phyloP scores from a whole-genome alignment of 1,284 basidiomycete genomes.

The Pseudomicrostroma phylloplanum region DNA sequence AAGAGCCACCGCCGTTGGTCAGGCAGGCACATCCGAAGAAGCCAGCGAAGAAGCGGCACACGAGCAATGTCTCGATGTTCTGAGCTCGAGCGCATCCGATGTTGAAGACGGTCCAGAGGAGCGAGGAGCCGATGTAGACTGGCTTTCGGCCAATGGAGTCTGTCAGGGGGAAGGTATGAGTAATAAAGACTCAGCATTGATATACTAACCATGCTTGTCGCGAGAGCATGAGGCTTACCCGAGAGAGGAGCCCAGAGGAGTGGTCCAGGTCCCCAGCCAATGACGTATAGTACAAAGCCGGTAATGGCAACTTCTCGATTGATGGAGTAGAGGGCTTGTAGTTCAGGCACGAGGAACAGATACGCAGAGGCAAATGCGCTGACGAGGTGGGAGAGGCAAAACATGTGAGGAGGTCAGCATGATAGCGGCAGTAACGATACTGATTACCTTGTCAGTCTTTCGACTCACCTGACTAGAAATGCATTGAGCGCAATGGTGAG shows the following conservation, averaged over 20 bases:
- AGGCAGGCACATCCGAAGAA: conserved; percentile 9
- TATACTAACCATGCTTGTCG: not conserved
- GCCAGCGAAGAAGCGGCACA: conserved; percentile 15
- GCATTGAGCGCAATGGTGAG: conserved; percentile 5
- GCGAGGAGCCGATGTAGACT: conserved; percentile 5
- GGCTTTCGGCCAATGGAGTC: conserved; percentile 6
- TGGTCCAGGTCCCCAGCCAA: conserved; percentile 13
- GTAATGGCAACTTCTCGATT: not conserved
- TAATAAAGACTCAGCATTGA: not conserved
- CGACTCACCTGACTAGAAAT: conserved; percentile 6
- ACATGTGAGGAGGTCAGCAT: not conserved
- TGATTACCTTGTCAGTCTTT: not conserved
- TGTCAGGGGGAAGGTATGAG: not conserved
- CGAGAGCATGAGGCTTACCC: not conserved
- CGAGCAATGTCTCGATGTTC: conserved; percentile 7
- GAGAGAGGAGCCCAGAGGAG: conserved; percentile 12
- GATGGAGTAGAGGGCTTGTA: not conserved
- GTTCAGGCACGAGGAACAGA: conserved; percentile 1
- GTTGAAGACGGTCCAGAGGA: conserved; percentile 5
- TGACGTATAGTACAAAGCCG: conserved; percentile 7
- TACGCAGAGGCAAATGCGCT: conserved; percentile 5
- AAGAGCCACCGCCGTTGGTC: conserved; percentile 14
- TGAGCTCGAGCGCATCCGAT: conserved; percentile 6
- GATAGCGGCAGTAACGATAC: not conserved
- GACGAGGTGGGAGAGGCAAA: not conserved